Evolutionary conservation across 441 rosid species (phyloP).

Genomic region (Croton laevigatus): DNA sequence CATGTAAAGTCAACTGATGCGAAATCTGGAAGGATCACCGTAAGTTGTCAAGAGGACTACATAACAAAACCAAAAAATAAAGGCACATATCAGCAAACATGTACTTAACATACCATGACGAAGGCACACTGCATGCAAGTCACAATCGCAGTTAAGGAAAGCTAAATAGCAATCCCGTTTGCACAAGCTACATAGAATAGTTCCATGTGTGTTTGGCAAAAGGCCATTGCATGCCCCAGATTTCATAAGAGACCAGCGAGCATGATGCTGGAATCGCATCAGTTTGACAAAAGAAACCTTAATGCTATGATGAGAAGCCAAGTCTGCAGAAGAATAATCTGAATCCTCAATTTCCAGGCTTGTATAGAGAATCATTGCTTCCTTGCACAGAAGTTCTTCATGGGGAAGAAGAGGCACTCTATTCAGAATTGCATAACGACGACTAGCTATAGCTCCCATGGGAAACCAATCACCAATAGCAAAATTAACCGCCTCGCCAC

Average conservation of each 20-base stretch:
- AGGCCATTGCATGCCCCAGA: constrained; percentile 57
- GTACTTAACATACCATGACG: constrained; percentile 69
- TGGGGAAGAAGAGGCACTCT: constrained; percentile 95
- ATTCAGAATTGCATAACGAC: constrained; percentile 86
- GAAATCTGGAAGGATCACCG: constrained; percentile 45
- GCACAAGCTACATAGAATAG: constrained; percentile 83
- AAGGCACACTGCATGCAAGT: constrained; percentile 74
- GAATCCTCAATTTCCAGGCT: constrained; percentile 55
- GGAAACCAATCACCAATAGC: constrained; percentile 98
- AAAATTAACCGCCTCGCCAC: constrained; percentile 99
- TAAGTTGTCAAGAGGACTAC: neutral
- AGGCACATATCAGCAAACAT: constrained; percentile 13
- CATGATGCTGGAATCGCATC: constrained; percentile 80
- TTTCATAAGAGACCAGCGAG: constrained; percentile 79
- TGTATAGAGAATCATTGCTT: constrained; percentile 73
- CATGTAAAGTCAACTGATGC: constrained; percentile 61
- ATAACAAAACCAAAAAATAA: constrained; percentile 5
- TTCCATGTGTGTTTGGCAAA: constrained; percentile 49
- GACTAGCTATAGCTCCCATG: constrained; percentile 87
- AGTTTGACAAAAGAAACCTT: constrained; percentile 79
- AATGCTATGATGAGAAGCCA: constrained; percentile 51
- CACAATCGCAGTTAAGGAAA: constrained; percentile 74
- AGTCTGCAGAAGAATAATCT: constrained; percentile 51
- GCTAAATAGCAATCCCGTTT: constrained; percentile 94
- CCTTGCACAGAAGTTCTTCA: constrained; percentile 94